Conservation (phyloP, 495 filamentous ascomycete genomes). For the Aspergillus cavernicola region DNA sequence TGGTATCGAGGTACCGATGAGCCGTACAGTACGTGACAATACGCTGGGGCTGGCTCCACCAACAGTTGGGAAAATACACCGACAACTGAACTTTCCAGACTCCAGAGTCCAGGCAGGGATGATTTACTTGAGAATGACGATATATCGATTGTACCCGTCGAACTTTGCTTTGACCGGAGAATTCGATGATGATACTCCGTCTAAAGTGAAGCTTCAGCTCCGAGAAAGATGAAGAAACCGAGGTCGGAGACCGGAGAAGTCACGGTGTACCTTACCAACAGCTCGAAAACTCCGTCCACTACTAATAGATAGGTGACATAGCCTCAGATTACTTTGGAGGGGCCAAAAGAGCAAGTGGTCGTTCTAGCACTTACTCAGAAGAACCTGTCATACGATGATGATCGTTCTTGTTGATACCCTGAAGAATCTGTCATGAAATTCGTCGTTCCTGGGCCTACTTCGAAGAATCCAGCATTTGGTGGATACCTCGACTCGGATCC, state of each 20-base stretch:
- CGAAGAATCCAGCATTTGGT: conserved; percentile 15
- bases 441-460: conserved; percentile 12
- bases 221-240: background rate
- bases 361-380: conserved; percentile 6
- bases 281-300: too few relatives aligned
- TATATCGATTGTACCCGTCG: background rate
- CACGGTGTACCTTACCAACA: background rate
- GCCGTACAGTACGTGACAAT: conserved; percentile 8
- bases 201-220: background rate
- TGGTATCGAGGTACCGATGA: background rate
- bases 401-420: conserved; percentile 6
- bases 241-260: conserved; percentile 14
- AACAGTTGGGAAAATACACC: conserved; percentile 15
- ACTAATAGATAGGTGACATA: too few relatives aligned
- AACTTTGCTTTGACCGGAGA: too few relatives aligned
- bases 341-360: conserved; percentile 1
- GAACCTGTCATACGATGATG: conserved; percentile 3
- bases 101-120: background rate
- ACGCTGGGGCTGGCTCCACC: conserved; percentile 11
- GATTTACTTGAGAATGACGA: background rate
- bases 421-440: conserved; percentile 9
- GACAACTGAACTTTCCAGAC: background rate
- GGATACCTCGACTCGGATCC: background rate
- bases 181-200: too few relatives aligned
- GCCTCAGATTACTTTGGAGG: background rate